phyloP scores from a whole-genome alignment of 805 yeast genomes.

The Nakazawaea anatomiae region DNA sequence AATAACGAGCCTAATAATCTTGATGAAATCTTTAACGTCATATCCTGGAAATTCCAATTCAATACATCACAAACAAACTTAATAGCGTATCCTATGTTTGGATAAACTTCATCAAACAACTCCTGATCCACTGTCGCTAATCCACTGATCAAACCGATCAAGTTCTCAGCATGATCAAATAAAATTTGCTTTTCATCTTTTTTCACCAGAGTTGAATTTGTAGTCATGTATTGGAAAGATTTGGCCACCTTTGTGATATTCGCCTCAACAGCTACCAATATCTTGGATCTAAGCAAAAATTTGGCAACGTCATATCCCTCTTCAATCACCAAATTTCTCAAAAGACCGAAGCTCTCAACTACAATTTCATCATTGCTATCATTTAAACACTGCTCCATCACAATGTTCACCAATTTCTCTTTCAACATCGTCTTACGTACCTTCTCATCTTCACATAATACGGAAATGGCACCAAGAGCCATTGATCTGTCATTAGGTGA shows the following conservation, averaged over 20 bases:
- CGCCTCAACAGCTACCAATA: conserved; percentile 56
- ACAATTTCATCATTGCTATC: conserved; percentile 72
- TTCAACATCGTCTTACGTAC: conserved; percentile 61
- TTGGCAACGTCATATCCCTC: conserved; percentile 83
- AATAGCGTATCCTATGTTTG: conserved; percentile 19
- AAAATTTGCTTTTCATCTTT: conserved; percentile 43
- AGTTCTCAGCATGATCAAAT: conserved; percentile 66
- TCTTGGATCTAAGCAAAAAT: conserved; percentile 70
- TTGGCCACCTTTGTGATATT: conserved; percentile 43
- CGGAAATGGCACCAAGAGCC: conserved; percentile 70
- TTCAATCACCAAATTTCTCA: conserved; percentile 75
- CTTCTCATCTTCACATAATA: conserved; percentile 62
- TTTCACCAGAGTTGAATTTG: conserved; percentile 13
- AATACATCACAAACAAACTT: conserved; percentile 31
- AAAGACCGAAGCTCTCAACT: conserved; percentile 73
- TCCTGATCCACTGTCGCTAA: conserved; percentile 54
- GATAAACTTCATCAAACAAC: conserved; percentile 34
- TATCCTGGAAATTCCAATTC: conserved; percentile 24
- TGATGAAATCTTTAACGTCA: conserved; percentile 26
- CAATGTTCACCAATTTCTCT: conserved; percentile 60
- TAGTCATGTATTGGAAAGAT: conserved; percentile 39
- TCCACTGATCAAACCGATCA: conserved; percentile 62
- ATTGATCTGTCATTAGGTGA: conserved; percentile 68
- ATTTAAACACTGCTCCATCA: conserved; percentile 58
- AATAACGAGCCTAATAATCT: conserved; percentile 46